These are phyloP conservation scores for Pseudonitzschia multistriata DNA, from an alignment of 108 stramenopile genomes.

Conservation along the genomic window DNA sequence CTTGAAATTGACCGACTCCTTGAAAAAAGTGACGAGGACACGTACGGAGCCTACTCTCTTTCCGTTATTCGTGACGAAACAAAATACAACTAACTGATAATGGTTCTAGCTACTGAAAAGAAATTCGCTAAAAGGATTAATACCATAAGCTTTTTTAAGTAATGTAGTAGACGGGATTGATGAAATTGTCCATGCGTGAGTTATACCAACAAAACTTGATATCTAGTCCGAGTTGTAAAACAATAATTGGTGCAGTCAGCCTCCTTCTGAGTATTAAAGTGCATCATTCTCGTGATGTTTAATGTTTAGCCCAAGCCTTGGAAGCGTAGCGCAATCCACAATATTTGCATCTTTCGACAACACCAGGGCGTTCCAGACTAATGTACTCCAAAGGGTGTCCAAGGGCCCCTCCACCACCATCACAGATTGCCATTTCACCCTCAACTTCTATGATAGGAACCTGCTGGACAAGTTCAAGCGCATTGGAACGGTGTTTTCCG, in stretches of 20 bases:
- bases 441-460: slow-evolving; percentile 89
- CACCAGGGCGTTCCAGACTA: slow-evolving; percentile 64
- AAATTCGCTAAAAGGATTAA: not conserved
- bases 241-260: not conserved
- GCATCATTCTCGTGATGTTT: not conserved
- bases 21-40: slow-evolving; percentile 26
- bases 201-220: too few species aligned
- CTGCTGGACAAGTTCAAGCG: slow-evolving; percentile 82
- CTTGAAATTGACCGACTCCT: slow-evolving; percentile 55
- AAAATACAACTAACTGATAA: too few species aligned
- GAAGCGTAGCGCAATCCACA: slow-evolving; percentile 67
- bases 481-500: slow-evolving; percentile 94
- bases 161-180: too few species aligned
- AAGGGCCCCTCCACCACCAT: slow-evolving; percentile 93
- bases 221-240: too few species aligned
- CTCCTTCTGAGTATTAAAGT: not conserved
- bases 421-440: slow-evolving; percentile 89
- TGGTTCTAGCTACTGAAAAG: not conserved
- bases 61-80: slow-evolving; percentile 18
- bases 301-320: slow-evolving; percentile 27
- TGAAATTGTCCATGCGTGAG: too few species aligned
- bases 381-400: slow-evolving; percentile 97
- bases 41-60: slow-evolving; percentile 35
- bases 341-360: slow-evolving; percentile 70
- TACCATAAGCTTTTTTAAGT: not conserved